Conservation (phyloP, 164 flowering plant species). For the Echeveria elegans region DNA sequence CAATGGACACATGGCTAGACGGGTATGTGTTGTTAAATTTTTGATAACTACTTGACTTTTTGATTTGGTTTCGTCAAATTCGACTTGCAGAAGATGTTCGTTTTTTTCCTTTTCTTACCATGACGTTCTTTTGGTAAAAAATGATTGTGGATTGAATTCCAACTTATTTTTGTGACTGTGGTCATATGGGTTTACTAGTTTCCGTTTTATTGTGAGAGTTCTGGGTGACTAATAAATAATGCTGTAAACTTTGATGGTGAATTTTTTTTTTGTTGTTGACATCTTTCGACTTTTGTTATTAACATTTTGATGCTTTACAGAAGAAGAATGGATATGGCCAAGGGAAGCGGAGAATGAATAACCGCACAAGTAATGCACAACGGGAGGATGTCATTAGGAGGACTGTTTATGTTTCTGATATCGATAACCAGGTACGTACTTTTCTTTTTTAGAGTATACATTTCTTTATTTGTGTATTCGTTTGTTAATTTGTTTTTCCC, state of each 20-base stretch:
- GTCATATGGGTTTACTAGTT: too few species aligned
- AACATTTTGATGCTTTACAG: conserved; percentile 18
- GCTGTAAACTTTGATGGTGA: too few species aligned
- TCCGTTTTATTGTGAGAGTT: too few species aligned
- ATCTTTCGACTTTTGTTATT: neutral
- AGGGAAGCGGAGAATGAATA: conserved; percentile 63
- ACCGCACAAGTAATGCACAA: conserved; percentile 73
- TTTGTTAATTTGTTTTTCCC: too few species aligned
- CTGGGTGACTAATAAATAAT: too few species aligned
- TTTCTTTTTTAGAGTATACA: neutral
- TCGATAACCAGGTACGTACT: conserved; percentile 68
- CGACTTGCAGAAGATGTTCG: too few species aligned
- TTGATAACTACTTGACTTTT: neutral
- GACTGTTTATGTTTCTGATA: conserved; percentile 90
- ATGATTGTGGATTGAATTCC: too few species aligned
- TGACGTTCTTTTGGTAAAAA: too few species aligned
- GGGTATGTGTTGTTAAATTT: conserved; percentile 1
- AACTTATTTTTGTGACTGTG: too few species aligned
- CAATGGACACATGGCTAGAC: neutral
- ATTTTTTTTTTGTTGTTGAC: neutral
- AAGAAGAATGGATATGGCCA: conserved; percentile 44
- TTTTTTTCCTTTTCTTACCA: neutral
- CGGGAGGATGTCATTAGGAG: conserved; percentile 70
- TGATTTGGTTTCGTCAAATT: neutral
- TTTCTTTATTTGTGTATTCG: too few species aligned